Evolutionary conservation across 345 rosid species (phyloP).

Genomic region (Citrus trifoliata): DNA sequence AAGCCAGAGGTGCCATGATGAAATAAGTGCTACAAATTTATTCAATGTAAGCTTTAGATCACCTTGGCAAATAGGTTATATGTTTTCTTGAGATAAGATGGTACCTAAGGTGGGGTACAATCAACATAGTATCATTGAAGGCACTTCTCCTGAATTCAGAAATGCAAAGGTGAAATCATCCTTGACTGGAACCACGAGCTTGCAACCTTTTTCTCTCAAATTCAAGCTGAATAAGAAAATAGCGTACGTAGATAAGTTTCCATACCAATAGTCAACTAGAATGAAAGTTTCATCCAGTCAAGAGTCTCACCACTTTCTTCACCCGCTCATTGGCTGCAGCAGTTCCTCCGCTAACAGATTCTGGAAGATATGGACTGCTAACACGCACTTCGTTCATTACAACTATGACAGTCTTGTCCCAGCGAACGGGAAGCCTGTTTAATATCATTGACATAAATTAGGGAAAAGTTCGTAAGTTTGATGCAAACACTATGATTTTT

Average conservation of each 20-base stretch:
- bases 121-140: constrained; percentile 12
- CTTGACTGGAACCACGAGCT: constrained; percentile 41
- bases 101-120: background rate
- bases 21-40: constrained; percentile 1
- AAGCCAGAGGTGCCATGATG: background rate
- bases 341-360: constrained; percentile 88
- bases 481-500: background rate
- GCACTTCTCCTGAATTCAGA: constrained; percentile 2
- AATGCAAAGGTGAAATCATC: constrained; percentile 13
- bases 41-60: constrained; percentile 5
- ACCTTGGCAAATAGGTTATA: constrained; percentile 12
- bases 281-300: background rate
- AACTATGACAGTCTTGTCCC: constrained; percentile 90
- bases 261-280: background rate
- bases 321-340: constrained; percentile 94
- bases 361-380: constrained; percentile 81
- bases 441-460: background rate
- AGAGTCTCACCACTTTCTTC: constrained; percentile 86
- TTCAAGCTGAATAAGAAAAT: constrained; percentile 47
- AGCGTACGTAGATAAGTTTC: constrained; percentile 1
- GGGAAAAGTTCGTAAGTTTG: background rate
- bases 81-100: background rate
- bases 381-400: constrained; percentile 96
- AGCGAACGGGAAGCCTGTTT: constrained; percentile 93
- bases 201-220: constrained; percentile 68